Conservation (phyloP, 2,329 filamentous ascomycete genomes). For the Scleromitrula shiraiana region DNA sequence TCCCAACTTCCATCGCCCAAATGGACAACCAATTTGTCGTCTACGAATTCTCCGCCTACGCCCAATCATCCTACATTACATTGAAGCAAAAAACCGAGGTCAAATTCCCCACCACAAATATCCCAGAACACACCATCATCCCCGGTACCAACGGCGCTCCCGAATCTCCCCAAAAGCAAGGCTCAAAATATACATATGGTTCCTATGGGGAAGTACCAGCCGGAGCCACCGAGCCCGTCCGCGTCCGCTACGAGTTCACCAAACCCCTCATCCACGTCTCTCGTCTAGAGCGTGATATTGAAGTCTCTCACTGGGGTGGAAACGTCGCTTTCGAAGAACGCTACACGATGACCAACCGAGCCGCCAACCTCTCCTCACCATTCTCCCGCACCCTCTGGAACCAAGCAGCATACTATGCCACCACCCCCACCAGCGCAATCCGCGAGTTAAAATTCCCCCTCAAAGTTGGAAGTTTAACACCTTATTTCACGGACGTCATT, state of each 20-base stretch:
- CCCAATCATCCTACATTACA: constrained; percentile 74
- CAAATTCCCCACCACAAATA: constrained; percentile 70
- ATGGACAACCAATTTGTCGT: constrained; percentile 78
- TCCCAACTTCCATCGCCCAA: constrained; percentile 78
- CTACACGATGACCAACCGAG: constrained; percentile 81
- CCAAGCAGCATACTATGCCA: constrained; percentile 59
- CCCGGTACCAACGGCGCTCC: constrained; percentile 49
- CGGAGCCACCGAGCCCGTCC: constrained; percentile 62
- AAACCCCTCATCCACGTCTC: constrained; percentile 79
- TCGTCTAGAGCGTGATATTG: constrained; percentile 78
- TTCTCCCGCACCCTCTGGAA: constrained; percentile 76
- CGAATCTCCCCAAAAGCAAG: constrained; percentile 68
- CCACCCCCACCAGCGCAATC: constrained; percentile 67
- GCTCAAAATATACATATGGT: constrained; percentile 80
- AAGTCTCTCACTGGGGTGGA: constrained; percentile 96
- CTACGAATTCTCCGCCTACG: constrained; percentile 81
- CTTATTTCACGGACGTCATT: constrained; percentile 94
- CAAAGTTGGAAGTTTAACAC: constrained; percentile 68
- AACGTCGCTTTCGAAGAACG: constrained; percentile 93
- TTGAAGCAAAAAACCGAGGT: constrained; percentile 95
- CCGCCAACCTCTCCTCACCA: constrained; percentile 64
- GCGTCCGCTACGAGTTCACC: constrained; percentile 89
- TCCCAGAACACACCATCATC: constrained; percentile 80
- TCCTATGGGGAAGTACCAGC: constrained; percentile 79
- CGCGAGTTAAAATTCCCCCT: constrained; percentile 78